phyloP scores from a whole-genome alignment of 208 protist species.

The Crithidia acanthocephali region DNA sequence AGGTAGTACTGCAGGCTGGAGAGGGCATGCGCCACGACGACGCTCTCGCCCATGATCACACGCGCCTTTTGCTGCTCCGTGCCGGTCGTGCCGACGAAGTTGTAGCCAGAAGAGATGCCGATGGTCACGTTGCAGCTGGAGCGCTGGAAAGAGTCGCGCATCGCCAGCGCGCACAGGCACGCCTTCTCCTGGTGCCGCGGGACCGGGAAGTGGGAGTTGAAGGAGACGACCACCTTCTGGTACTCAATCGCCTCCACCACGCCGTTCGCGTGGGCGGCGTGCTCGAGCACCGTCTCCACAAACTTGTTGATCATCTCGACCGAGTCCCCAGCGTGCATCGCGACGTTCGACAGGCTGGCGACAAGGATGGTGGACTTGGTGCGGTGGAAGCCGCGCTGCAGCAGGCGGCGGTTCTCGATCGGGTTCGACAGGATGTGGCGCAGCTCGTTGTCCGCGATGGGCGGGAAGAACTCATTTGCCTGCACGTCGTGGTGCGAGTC shows the following conservation, averaged over 20 bases:
- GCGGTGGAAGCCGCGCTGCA: slow-evolving; percentile 32
- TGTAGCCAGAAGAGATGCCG: slow-evolving; percentile 49
- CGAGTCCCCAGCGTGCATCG: slow-evolving; percentile 22
- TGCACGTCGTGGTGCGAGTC: background rate
- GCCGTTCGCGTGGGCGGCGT: slow-evolving; percentile 38
- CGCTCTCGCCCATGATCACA: slow-evolving; percentile 48
- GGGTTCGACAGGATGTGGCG: slow-evolving; percentile 17
- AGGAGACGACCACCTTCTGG: slow-evolving; percentile 46
- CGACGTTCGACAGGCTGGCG: slow-evolving; percentile 33
- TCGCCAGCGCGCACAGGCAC: slow-evolving; percentile 59
- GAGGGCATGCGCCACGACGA: slow-evolving; percentile 41
- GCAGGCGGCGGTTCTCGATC: slow-evolving; percentile 29
- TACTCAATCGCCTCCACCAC: slow-evolving; percentile 60
- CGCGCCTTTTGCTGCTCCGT: slow-evolving; percentile 61
- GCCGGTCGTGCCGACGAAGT: slow-evolving; percentile 57
- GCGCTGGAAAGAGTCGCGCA: slow-evolving; percentile 37
- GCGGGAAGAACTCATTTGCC: slow-evolving; percentile 9
- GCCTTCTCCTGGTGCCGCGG: slow-evolving; percentile 62
- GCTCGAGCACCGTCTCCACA: slow-evolving; percentile 39
- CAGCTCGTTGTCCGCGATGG: slow-evolving; percentile 18
- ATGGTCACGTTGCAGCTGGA: slow-evolving; percentile 36
- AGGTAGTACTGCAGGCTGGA: slow-evolving; percentile 38
- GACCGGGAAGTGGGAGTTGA: slow-evolving; percentile 63
- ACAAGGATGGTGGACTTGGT: slow-evolving; percentile 64
- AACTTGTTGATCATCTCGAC: slow-evolving; percentile 49